phyloP scores from a whole-genome alignment of 345 rosid genomes.

The Eucalyptus sp. region DNA sequence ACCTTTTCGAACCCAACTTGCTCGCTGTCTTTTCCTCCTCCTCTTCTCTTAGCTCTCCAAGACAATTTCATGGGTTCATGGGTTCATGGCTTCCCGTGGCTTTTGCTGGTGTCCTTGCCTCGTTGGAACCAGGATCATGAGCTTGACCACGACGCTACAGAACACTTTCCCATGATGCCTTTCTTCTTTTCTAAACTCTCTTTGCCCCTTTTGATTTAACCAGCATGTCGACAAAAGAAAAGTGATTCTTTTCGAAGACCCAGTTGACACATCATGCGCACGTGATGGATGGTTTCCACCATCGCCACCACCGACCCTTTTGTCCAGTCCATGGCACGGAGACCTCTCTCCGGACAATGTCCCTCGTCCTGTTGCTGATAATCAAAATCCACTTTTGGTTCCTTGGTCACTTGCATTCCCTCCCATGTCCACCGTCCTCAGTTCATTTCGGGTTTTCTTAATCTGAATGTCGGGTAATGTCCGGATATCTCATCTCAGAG shows the following conservation, averaged over 20 bases:
- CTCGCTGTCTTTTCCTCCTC: not conserved
- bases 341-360: not conserved
- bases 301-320: conserved; percentile 12
- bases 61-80: not conserved
- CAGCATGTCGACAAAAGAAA: not conserved
- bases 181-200: not conserved
- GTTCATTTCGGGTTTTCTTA: not conserved
- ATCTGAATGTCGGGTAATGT: not conserved
- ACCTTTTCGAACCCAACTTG: not conserved
- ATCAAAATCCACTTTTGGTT: not conserved
- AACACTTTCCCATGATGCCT: not conserved
- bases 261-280: conserved; percentile 8
- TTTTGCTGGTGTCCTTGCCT: not conserved
- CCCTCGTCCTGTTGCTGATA: not conserved
- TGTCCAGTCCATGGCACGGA: not conserved
- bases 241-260: not conserved
- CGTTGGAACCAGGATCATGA: not conserved
- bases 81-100: not conserved
- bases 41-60: not conserved
- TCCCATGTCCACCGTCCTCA: not conserved
- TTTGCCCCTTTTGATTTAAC: not conserved
- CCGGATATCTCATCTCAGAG: not conserved
- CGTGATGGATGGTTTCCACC: conserved; percentile 10
- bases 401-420: not conserved
- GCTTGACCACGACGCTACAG: not conserved